Base-by-base conservation (phyloP, 2,329 filamentous ascomycete genomes). In the Trichoderma asperellum region DNA sequence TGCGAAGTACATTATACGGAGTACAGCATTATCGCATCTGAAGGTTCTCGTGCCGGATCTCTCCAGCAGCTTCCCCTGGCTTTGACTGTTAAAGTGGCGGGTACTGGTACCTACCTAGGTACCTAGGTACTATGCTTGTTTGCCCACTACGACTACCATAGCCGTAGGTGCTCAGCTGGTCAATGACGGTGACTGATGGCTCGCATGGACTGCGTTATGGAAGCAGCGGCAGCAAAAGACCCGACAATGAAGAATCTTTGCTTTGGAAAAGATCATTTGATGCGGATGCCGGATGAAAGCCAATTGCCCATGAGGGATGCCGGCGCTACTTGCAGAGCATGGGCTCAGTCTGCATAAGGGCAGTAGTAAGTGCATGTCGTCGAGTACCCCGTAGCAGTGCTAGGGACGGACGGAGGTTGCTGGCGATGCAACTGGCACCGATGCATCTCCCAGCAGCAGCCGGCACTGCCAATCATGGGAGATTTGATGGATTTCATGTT, bases 61-160 rank as follows among this genome's bases (percentile, higher is more conserved):
- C 61, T 64, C 49, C 61, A 64, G 52, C 52, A 34, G 52, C 35
- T 43, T 29, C 59, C 40, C 40, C 43, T 47, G 43, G 18, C 43
- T 3, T 1, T 47, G 7, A n/a, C 21, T 47, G 43, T 12, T 11
- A 11, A 3, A 21, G 43, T 21, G 40, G 10, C 43, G 43, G 43
- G 43, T 24, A 21, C 43, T 43, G 40, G 40, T n/a, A n/a, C 37
- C 18, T 6, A 40, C n/a, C n/a, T n/a, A n/a, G n/a, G n/a, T n/a
- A n/a, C n/a, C n/a, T n/a, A n/a, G n/a, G n/a, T n/a, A n/a, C 37
- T 4, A 18, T 14, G 37, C 40, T n/a, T 43, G 40, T 60, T 43
- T 35, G 57, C 57, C 57, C 40, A 14, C 53, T 29, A 34, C 4
- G n/a, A n/a, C 24, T 24, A 24, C 24, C 24, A 2, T 56, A 32